Base-by-base conservation (phyloP, 2,329 filamentous ascomycete species). In the Exophiala bonariae region DNA sequence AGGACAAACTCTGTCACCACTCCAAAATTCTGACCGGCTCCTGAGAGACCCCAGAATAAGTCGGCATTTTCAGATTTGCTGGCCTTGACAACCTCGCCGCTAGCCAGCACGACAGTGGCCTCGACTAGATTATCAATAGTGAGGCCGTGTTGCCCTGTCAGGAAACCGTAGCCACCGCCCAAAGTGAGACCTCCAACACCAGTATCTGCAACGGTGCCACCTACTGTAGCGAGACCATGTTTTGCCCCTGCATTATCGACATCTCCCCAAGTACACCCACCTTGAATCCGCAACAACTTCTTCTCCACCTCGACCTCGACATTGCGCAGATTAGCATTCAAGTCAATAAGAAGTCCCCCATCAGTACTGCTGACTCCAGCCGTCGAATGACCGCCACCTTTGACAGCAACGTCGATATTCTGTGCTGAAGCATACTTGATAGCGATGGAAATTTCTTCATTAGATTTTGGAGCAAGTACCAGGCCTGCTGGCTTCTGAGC, bases 131-230 rank as follows among this genome's bases (percentile, higher is more conserved):
- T 72, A 61, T 79, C 78, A 40, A 79, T 75, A 0, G 70, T 70
- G 5, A 84, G 67, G 0, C 83, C 83, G 42, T 80, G 67, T 23
- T 68, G 65, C 1, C 78, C 76, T 19, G 71, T 75, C 13, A 85
- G 64, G 62, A 76, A 75, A 1, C 82, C 80, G 56, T 79, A 81
- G 1, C 81, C 81, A 18, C 80, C 81, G 1, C 79, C 79, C 1
- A 83, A 61, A 0, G 76, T 74, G 11, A 84, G 65, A 0, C 79
- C 82, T 2, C 79, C 81, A 4, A 85, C 76, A 4, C 82, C 81
- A 1, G 80, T 84, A 53, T 83, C 78, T 33, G 78, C 78, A 8
- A 84, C 79, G 0, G 81, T 82, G 2, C 82, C 82, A 7, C 80
- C 81, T 0, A 83, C 77, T 1, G 79, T 79, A 2, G 79, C 81